Base-by-base conservation (phyloP, 2,329 filamentous ascomycete genomes). In the Alternaria incomplexa region DNA sequence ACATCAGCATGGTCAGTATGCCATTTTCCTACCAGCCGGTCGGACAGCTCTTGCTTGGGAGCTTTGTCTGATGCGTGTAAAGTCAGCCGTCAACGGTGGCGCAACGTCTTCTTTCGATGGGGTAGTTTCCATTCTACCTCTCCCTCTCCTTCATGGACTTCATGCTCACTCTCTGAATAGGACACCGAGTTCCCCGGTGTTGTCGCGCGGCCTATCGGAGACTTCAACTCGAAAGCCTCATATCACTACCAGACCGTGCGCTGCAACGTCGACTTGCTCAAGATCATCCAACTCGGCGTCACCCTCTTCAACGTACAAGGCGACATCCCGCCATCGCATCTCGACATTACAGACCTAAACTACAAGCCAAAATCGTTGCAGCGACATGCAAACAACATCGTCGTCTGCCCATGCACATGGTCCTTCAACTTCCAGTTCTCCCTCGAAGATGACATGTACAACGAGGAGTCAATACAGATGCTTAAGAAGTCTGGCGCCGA, bases 361-460 rank as follows among this genome's bases (percentile, higher is more conserved):
- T 79, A 79, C 67, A 68, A 73, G 44, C 75, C 75, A n/a, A 80
- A 84, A 57, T 82, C 83, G 65, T 80, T 84, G 46, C 81, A 83
- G 67, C 80, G 81, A 25, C 86, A 87, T 67, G 81, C 80, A 20
- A 85, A 84, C 66, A 85, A 84, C 66, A 81, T 87, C 57, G 77
- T 84, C n/a, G 85, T 87, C 52, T 89, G 93, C 62, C 95, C 93
- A 15, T 96, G 92, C 77, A 96, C 95, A 17, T 99, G 96, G 96
- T 95, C 97, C 72, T 99, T 99, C 86, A 98, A 99, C 85, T 99
- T 99, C 82, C 91, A 94, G 73, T 99, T 98, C 81, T 96, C 93
- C 2, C 86, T 97, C 10, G 92, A 96, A 70, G 89, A 95, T 43
- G 96, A 99, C 81, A 99, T 99, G 96, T 98, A 96, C 82, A 96